Evolutionary conservation across 2,329 filamentous ascomycete species (phyloP).

Genomic region (Malbranchea zuffiana): DNA sequence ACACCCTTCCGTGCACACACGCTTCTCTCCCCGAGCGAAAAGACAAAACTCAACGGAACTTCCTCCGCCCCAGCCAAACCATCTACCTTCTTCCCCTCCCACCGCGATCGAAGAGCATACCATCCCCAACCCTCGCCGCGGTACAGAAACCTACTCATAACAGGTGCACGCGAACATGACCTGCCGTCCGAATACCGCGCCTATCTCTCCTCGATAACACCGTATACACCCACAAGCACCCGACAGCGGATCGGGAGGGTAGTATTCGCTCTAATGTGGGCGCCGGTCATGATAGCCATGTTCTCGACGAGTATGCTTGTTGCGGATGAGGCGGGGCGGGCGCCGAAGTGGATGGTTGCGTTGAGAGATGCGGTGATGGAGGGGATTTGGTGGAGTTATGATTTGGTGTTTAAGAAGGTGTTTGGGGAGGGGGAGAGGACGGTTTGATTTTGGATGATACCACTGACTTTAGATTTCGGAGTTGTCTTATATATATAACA

Average conservation of each 20-base stretch:
- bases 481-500: too few species aligned
- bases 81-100: neutral
- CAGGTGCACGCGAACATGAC: conserved; percentile 68
- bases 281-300: conserved; percentile 48
- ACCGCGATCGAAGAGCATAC: conserved; percentile 17
- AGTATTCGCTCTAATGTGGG: conserved; percentile 51
- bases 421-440: conserved; percentile 84
- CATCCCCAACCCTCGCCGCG: conserved; percentile 69
- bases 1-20: conserved; percentile 73
- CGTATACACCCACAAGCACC: conserved; percentile 58
- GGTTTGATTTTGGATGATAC: too few species aligned
- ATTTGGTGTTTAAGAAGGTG: conserved; percentile 48
- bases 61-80: conserved; percentile 13
- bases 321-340: conserved; percentile 54
- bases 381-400: conserved; percentile 54
- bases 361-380: conserved; percentile 45
- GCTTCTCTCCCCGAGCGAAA: conserved; percentile 54
- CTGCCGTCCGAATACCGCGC: conserved; percentile 66
- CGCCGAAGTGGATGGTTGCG: conserved; percentile 55
- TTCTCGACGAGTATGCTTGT: conserved; percentile 36
- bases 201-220: conserved; percentile 57
- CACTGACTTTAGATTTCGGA: too few species aligned
- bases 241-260: conserved; percentile 56
- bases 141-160: conserved; percentile 68
- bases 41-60: neutral